Evolutionary conservation across 192 early-diverging fungal genomes (phyloP).

Genomic region (Entomortierella beljakovae): DNA sequence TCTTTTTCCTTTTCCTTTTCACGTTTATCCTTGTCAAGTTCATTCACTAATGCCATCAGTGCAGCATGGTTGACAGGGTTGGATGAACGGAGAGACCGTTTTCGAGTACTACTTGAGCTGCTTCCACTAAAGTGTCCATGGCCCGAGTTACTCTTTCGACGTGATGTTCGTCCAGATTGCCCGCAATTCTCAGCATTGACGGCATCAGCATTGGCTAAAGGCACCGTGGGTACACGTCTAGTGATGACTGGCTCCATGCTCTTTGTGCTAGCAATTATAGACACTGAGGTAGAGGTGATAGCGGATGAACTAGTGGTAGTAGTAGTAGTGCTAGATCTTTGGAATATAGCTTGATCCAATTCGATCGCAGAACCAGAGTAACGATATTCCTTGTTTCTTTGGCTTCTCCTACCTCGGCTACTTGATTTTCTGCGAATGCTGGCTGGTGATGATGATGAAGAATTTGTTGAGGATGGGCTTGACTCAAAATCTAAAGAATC

Average conservation of each 20-base stretch:
- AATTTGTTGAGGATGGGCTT: neutral
- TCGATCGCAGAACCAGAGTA: slow-evolving; percentile 33
- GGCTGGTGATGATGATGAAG: neutral
- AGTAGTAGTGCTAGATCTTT: neutral
- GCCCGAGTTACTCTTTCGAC: slow-evolving; percentile 13
- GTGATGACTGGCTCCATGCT: neutral
- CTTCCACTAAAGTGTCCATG: slow-evolving; percentile 16
- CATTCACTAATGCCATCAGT: slow-evolving; percentile 45
- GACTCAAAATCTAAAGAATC: slow-evolving; percentile 3
- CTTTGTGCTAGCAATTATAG: neutral
- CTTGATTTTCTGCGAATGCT: slow-evolving; percentile 1
- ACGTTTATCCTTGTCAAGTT: slow-evolving; percentile 38
- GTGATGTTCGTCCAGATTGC: neutral
- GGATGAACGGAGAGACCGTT: slow-evolving; percentile 38
- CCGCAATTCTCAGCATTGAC: neutral
- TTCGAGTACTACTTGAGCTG: slow-evolving; percentile 21
- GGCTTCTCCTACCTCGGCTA: slow-evolving; percentile 6
- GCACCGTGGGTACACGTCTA: neutral
- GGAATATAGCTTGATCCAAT: slow-evolving; percentile 10
- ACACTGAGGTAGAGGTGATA: neutral
- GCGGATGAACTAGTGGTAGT: neutral
- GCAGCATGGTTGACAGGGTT: slow-evolving; percentile 41
- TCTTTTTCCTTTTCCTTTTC: slow-evolving; percentile 18
- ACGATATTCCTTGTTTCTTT: slow-evolving; percentile 14
- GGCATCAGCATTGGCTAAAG: neutral